Conservation (phyloP, 192 early-diverging fungal genomes). For the Entomortierella chlamydospora region DNA sequence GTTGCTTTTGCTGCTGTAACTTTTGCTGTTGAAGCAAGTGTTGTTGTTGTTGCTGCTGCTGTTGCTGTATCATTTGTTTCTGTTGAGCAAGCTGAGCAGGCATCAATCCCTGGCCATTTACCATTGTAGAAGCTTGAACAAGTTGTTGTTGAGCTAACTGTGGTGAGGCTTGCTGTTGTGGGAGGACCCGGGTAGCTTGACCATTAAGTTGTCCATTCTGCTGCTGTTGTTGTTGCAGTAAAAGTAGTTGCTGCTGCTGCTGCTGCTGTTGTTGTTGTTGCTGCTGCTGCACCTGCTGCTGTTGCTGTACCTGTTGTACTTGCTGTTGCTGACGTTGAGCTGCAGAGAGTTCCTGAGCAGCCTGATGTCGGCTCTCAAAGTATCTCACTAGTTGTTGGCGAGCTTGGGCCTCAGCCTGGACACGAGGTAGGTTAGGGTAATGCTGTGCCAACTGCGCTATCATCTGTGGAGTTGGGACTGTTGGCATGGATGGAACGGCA, state of each 20-base stretch:
- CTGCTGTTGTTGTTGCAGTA: conserved; percentile 24
- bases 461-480: conserved; percentile 44
- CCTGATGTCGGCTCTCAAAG: conserved; percentile 54
- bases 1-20: conserved; percentile 26
- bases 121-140: conserved; percentile 1
- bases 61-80: conserved; percentile 31
- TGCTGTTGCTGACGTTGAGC: conserved; percentile 25
- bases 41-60: conserved; percentile 25
- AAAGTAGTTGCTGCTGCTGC: conserved; percentile 22
- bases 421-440: conserved; percentile 38
- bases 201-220: conserved; percentile 37
- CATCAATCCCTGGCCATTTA: conserved; percentile 42
- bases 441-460: conserved; percentile 45
- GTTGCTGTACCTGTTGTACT: conserved; percentile 29
- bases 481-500: conserved; percentile 23
- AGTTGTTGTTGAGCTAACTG: conserved; percentile 28
- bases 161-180: conserved; percentile 48
- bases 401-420: conserved; percentile 46
- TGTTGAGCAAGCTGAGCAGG: conserved; percentile 36
- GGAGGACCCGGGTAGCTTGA: conserved; percentile 15
- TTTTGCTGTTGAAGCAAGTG: conserved; percentile 39
- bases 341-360: conserved; percentile 2
- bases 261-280: conserved; percentile 29
- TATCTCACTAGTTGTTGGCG: conserved; percentile 53
- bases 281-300: conserved; percentile 8